Base-by-base conservation (phyloP, 257 asterid genomes). In the Jacaranda mimosifolia region DNA sequence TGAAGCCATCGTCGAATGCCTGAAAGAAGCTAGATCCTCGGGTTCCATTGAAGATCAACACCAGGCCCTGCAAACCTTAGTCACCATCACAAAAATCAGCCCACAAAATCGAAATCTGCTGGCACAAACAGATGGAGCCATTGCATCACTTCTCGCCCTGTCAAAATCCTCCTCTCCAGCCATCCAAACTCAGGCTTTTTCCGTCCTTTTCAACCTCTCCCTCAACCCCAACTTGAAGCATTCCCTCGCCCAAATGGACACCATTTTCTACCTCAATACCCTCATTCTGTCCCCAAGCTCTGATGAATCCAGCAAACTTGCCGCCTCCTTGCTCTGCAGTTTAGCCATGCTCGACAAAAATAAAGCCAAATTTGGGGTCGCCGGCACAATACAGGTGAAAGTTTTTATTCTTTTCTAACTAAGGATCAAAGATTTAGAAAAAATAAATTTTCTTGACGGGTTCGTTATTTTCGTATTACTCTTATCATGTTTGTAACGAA, bases 321-420 rank as follows among this genome's bases (percentile, higher is more conserved):
- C 89, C 26, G 97, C 97, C 65, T 86, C 98, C 51, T 77, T 91
- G 74, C 75, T 93, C 11, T 91, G 98, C 80, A 93, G 98, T 80
- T 68, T 93, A 60, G 98, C 97, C 81, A 93, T 91, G 96, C 63
- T 88, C 58, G 90, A 93, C 73, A 93, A 87, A 62, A 93, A 93
- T 69, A 93, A 93, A 77, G 97, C 97, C 11, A 91, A 91, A 70
- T 86, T 93, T 39, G 98, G 97, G 3, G 96, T 91, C 18, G 89
- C 89, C 0, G 97, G 98, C 26, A 87, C 88, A 3, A 14, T 89
- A 72, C 80, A 83, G 86, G 85, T 80, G 0, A 39, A 32, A 9
- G 15, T 14, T 3, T 45, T 7, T 45, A 45, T 45, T 45, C 13
- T 45, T 45, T 45, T 0, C 1, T 45, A 45, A 45, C 10, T 45